Percentiles rank a stretch among this genome's conserved stretches.
phyloP scores from a whole-genome alignment of 371 early-diverging fungal genomes.

The Mortierella polycephala region DNA sequence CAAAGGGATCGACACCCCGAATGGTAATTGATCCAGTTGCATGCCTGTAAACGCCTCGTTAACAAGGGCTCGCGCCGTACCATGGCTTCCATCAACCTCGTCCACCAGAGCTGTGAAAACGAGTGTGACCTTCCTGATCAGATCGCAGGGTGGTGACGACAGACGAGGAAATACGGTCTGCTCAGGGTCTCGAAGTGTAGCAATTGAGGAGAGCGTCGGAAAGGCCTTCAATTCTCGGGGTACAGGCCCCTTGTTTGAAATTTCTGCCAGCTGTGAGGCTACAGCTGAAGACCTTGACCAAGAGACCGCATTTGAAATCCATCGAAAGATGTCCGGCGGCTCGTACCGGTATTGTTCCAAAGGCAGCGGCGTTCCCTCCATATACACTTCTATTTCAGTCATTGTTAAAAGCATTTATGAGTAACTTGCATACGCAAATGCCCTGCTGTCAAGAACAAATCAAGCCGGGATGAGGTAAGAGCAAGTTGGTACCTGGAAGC shows the following conservation, averaged over 20 bases:
- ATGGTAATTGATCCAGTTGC: conserved; percentile 35
- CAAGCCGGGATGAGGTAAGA: not conserved
- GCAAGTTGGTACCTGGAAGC: conserved; percentile 19
- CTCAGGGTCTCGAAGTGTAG: conserved; percentile 15
- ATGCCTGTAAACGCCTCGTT: conserved; percentile 22
- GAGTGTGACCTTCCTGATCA: conserved; percentile 16
- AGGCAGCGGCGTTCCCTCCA: conserved; percentile 13
- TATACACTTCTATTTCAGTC: conserved; percentile 27
- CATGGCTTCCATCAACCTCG: conserved; percentile 27
- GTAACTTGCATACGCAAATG: not conserved
- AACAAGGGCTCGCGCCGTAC: conserved; percentile 55
- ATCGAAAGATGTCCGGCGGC: conserved; percentile 47
- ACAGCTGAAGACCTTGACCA: too few species aligned
- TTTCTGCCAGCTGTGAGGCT: too few species aligned
- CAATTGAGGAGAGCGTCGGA: conserved; percentile 20
- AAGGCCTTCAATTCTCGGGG: conserved; percentile 14
- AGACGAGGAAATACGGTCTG: conserved; percentile 1
- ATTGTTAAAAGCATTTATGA: not conserved
- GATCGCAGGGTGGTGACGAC: conserved; percentile 12
- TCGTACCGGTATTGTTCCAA: conserved; percentile 13
- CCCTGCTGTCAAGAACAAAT: not conserved
- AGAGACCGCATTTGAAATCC: conserved; percentile 36
- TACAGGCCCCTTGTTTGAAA: too few species aligned
- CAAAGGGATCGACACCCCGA: conserved; percentile 27
- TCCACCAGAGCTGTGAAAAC: conserved; percentile 31